phyloP scores from a whole-genome alignment of 257 asterid genomes.

The Thymus quinquecostatus region DNA sequence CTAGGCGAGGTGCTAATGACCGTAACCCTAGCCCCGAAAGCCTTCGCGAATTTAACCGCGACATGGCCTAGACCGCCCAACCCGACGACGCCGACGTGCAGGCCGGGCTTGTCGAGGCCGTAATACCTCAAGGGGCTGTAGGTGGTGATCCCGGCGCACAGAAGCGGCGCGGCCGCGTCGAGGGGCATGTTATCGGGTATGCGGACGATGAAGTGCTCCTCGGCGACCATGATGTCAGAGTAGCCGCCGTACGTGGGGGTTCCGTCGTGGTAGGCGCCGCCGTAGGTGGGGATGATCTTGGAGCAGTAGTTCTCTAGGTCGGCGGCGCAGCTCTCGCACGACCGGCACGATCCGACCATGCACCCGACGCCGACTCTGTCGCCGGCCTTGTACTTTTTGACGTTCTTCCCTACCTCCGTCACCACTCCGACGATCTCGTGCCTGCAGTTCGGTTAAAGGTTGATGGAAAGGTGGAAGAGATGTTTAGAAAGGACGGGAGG shows the following conservation, averaged over 20 bases:
- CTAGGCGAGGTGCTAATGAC: slow-evolving; percentile 41
- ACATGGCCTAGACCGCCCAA: slow-evolving; percentile 56
- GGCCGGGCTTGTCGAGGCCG: slow-evolving; percentile 48
- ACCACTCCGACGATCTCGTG: slow-evolving; percentile 61
- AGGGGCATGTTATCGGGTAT: slow-evolving; percentile 47
- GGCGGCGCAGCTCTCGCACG: slow-evolving; percentile 36
- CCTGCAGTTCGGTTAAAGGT: slow-evolving; percentile 6
- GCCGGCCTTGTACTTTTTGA: slow-evolving; percentile 44
- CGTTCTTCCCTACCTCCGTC: slow-evolving; percentile 54
- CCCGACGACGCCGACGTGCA: slow-evolving; percentile 47
- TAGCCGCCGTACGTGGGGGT: slow-evolving; percentile 52
- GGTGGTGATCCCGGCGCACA: slow-evolving; percentile 55
- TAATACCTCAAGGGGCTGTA: slow-evolving; percentile 45
- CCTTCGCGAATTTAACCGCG: slow-evolving; percentile 50
- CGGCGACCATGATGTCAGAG: slow-evolving; percentile 44
- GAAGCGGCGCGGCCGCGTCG: slow-evolving; percentile 45
- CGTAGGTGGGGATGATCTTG: slow-evolving; percentile 27
- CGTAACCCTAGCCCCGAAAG: slow-evolving; percentile 44
- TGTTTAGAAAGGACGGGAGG: no score
- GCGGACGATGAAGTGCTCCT: slow-evolving; percentile 46
- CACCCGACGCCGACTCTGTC: slow-evolving; percentile 63
- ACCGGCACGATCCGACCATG: slow-evolving; percentile 49
- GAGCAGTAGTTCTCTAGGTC: slow-evolving; percentile 55
- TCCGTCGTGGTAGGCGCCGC: slow-evolving; percentile 26
- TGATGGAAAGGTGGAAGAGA: not conserved